phyloP scores from a whole-genome alignment of 768 basidiomycete genomes.

The Gymnopilus junonius region DNA sequence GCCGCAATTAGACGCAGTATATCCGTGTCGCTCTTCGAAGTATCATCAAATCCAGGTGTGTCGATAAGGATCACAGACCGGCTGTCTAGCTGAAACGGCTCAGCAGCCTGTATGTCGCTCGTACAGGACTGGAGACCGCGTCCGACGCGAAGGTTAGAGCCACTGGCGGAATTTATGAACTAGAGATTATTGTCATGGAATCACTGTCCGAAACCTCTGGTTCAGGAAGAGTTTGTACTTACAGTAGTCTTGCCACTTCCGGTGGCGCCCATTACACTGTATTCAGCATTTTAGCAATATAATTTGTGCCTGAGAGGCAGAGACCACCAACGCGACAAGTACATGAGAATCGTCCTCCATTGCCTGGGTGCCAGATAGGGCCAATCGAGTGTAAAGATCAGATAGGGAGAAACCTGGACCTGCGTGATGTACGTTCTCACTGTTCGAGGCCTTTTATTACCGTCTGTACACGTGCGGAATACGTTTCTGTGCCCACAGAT shows the following conservation, averaged over 20 bases:
- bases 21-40: constrained; percentile 47
- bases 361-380: too few species aligned
- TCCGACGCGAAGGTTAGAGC: constrained; percentile 48
- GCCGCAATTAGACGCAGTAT: constrained; percentile 51
- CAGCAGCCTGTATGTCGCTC: constrained; percentile 41
- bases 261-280: constrained; percentile 41
- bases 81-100: constrained; percentile 46
- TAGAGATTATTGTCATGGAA: constrained; percentile 19
- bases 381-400: too few species aligned
- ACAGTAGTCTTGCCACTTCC: constrained; percentile 42
- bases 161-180: constrained; percentile 59
- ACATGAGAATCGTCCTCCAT: not conserved
- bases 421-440: too few species aligned
- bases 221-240: not conserved
- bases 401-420: too few species aligned
- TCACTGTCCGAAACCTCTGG: not conserved
- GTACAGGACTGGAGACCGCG: constrained; percentile 54
- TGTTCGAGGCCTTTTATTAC: not conserved
- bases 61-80: constrained; percentile 50
- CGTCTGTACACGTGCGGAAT: not conserved
- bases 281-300: not conserved
- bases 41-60: constrained; percentile 65
- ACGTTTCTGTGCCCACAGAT: not conserved
- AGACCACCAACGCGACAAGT: not conserved
- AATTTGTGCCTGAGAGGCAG: not conserved